These are phyloP conservation scores for Boeremia lycopersici DNA, from an alignment of 2,329 filamentous ascomycete genomes.

Conservation along the genomic window DNA sequence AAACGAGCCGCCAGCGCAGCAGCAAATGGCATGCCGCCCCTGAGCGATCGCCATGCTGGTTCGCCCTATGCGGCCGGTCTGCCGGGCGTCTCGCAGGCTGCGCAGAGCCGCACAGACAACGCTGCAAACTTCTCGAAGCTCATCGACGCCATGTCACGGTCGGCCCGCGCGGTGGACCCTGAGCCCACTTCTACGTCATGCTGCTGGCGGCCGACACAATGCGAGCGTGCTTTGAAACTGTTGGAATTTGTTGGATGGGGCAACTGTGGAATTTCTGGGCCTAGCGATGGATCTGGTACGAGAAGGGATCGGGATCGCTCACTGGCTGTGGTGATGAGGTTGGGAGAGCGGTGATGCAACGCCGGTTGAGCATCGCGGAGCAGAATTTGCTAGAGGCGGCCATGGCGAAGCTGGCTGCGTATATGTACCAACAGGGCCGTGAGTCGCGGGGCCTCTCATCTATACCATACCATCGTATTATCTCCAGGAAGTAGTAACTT, in stretches of 20 bases:
- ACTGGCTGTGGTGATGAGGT: conserved; percentile 11
- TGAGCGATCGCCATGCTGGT: conserved; percentile 8
- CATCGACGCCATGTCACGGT: conserved; percentile 7
- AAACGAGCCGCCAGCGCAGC: not conserved
- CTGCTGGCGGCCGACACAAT: conserved; percentile 20
- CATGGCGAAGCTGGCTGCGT: conserved; percentile 14
- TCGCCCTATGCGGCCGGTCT: conserved; percentile 13
- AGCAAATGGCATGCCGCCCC: conserved; percentile 1
- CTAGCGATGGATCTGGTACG: conserved; percentile 21
- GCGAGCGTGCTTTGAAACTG: conserved; percentile 33
- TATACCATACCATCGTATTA: conserved; percentile 8
- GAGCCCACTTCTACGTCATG: conserved; percentile 41
- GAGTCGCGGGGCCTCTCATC: conserved; percentile 12
- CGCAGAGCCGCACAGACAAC: conserved; percentile 17
- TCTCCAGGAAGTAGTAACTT: conserved; percentile 16
- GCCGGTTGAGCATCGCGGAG: conserved; percentile 14
- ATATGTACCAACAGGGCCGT: conserved; percentile 21
- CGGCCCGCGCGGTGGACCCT: conserved; percentile 30
- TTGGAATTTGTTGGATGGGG: conserved; percentile 35
- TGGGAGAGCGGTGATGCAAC: conserved; percentile 16
- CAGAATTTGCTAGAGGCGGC: conserved; percentile 26
- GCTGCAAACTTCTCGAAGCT: conserved; percentile 14
- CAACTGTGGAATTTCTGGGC: conserved; percentile 26
- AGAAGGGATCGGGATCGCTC: conserved; percentile 30
- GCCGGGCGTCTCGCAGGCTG: conserved; percentile 10